Percentiles rank a stretch among this genome's conserved stretches.
phyloP scores from a whole-genome alignment of 345 rosid species.

The Zanthoxylum bungeanum region DNA sequence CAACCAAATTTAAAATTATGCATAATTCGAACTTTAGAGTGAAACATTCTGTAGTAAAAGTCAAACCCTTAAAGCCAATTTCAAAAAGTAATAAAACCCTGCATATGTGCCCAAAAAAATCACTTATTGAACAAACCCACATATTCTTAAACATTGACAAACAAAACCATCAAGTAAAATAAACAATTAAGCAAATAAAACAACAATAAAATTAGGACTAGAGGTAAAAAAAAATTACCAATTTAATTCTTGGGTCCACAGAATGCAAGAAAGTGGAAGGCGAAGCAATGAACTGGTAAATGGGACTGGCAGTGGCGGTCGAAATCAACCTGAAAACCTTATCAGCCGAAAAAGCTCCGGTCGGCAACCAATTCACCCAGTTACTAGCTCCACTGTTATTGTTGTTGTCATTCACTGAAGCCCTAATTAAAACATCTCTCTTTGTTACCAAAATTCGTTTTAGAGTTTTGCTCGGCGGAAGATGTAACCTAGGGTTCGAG shows the following conservation, averaged over 20 bases:
- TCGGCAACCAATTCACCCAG: conserved; percentile 67
- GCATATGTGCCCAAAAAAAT: not conserved
- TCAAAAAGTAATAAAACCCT: not conserved
- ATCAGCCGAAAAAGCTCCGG: conserved; percentile 57
- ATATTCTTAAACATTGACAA: not conserved
- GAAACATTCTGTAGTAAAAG: not conserved
- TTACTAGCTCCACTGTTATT: conserved; percentile 30
- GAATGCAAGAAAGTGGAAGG: conserved; percentile 84
- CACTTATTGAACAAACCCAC: not conserved
- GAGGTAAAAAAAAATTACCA: conserved; percentile 46
- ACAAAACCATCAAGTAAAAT: not conserved
- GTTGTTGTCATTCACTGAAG: conserved; percentile 29
- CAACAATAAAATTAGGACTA: not conserved
- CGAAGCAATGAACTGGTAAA: conserved; percentile 75
- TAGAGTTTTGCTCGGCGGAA: conserved; percentile 14
- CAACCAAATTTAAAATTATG: not conserved
- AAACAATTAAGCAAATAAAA: not conserved
- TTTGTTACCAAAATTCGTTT: not conserved
- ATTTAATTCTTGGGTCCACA: conserved; percentile 79
- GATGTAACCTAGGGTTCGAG: conserved; percentile 20
- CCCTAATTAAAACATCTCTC: conserved; percentile 30
- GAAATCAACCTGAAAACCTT: conserved; percentile 71
- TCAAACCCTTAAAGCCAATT: not conserved
- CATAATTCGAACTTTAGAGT: not conserved
- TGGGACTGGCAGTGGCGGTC: conserved; percentile 80